Evolutionary conservation across 23 red algal species (phyloP).

Genomic region (Cyanidiococcus yangmingshanensis): DNA sequence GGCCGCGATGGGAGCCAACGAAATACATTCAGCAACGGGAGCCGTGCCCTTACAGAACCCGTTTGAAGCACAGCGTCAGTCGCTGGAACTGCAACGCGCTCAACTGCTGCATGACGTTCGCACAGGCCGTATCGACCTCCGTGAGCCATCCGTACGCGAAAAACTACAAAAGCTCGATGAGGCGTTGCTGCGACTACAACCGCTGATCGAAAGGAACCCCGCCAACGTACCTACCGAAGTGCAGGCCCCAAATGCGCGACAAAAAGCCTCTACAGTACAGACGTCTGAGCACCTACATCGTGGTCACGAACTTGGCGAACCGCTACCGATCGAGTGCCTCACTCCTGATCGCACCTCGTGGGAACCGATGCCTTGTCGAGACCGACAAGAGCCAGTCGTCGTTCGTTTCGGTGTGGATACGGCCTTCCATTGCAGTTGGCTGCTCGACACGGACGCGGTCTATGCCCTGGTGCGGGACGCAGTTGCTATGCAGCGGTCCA

Average conservation of each 20-base stretch:
- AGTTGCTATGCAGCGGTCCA: constrained; percentile 1
- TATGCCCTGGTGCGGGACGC: background rate
- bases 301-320: background rate
- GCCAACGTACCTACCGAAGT: background rate
- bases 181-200: background rate
- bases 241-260: background rate
- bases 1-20: too few species aligned
- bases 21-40: too few species aligned
- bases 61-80: background rate
- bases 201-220: background rate
- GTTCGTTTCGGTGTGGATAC: constrained; percentile 1
- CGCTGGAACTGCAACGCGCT: background rate
- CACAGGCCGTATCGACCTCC: background rate
- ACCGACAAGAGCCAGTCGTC: background rate
- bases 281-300: background rate
- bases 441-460: background rate
- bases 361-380: background rate
- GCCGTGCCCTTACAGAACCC: background rate
- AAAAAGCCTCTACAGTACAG: background rate
- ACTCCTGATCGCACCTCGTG: background rate
- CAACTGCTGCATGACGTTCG: background rate
- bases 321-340: background rate
- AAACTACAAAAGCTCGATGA: background rate
- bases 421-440: constrained; percentile 9
- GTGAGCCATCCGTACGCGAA: background rate